Base-by-base conservation (phyloP, 768 basidiomycete genomes). In the Russula earlei region DNA sequence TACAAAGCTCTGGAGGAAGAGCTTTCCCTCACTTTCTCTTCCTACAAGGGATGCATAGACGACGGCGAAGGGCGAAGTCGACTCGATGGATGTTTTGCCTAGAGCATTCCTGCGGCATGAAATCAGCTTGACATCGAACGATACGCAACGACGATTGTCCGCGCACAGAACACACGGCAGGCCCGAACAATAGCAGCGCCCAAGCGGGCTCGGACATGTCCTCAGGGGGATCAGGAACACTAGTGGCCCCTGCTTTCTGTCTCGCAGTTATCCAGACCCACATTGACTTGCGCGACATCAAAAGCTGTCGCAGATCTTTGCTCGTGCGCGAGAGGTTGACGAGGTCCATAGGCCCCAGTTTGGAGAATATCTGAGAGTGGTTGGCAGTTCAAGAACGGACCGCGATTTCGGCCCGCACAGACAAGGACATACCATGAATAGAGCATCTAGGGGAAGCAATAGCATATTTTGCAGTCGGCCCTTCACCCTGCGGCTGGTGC, bases 131-230 rank as follows among this genome's bases (percentile, higher is more conserved):
- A 29, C 15, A 19, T n/a, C 1, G 14, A 45, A 33, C 55, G 15
- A 45, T 10, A 22, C 19, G 17, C 14, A 9, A 12, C 4, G 15
- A 31, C 29, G 14, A 2, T 27, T 4, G 31, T 36, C 27, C 12
- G 25, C 58, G 45, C 14, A 59, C 58, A 12, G 50, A 60, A 37
- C 59, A 60, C 6, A 60, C 29, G 14, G 59, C 40, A 38, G 56
- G 56, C 11, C 60, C 58, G 10, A 59, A 61, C 17, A 61, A 2
- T 17, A 61, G 49, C 19, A 60, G 38, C 19, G 59, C 60, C 60
- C 60, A 61, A 12, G 58, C 52, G 10, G 60, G 60, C 36, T 61
- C 60, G 17, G 60, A 60, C 52, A 61, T 61, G 25, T 60, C 58
- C n/a, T 61, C 60, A 0, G 60, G 60, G 14, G 52, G 52, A 8